A percentile compares a stretch with the other conserved stretches of the same genome.
phyloP scores from a whole-genome alignment of 495 filamentous ascomycete species.

The Thermochaetoides thermophila region DNA sequence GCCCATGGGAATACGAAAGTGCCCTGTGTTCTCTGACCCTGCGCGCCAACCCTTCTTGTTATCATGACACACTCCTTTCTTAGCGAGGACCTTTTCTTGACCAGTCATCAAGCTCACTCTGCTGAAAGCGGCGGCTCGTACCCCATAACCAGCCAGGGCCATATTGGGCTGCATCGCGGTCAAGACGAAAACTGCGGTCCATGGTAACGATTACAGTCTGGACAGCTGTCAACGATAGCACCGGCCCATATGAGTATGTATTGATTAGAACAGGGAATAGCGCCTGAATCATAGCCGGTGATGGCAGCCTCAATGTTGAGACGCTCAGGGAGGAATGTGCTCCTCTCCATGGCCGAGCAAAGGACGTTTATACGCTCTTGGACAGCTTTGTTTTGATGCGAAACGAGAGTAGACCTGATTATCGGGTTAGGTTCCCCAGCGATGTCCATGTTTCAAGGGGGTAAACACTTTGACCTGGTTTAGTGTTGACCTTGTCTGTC shows the following conservation, averaged over 20 bases:
- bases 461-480: constrained; percentile 21
- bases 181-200: constrained; percentile 26
- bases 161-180: constrained; percentile 21
- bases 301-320: constrained; percentile 31
- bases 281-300: constrained; percentile 25
- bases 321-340: constrained; percentile 24
- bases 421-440: not conserved
- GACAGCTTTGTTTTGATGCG: constrained; percentile 14
- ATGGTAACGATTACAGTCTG: constrained; percentile 22
- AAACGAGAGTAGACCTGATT: constrained; percentile 10
- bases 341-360: constrained; percentile 15
- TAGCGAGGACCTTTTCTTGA: constrained; percentile 9
- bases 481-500: constrained; percentile 24
- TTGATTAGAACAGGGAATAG: constrained; percentile 22
- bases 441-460: too few relatives aligned
- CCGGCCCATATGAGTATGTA: constrained; percentile 33
- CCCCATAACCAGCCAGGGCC: constrained; percentile 36
- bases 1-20: constrained; percentile 14
- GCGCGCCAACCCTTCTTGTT: constrained; percentile 7
- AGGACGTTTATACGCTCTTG: constrained; percentile 19
- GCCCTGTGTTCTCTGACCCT: constrained; percentile 10
- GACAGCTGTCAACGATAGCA: constrained; percentile 28
- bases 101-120: not conserved
- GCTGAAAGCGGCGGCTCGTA: constrained; percentile 29
- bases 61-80: constrained; percentile 18